Percentiles rank a stretch among this genome's conserved stretches.
Conservation (phyloP, 768 basidiomycete genomes). For the Obba rivulosa region DNA sequence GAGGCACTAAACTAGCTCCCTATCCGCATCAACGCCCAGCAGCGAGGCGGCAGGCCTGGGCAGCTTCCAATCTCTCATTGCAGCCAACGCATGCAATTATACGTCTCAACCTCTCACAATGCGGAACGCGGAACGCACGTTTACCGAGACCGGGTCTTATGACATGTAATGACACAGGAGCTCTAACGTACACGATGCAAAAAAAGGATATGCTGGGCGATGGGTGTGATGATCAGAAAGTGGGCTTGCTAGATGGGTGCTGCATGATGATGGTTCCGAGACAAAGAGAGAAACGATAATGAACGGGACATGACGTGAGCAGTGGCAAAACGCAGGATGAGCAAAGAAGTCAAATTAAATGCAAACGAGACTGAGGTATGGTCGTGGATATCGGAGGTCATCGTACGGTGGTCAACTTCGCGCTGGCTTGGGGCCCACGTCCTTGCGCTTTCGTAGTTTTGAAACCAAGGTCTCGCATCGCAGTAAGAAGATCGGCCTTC, state of each 20-base stretch:
- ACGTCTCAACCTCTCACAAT: too few species aligned
- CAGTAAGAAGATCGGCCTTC: slow-evolving; percentile 75
- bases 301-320: slow-evolving; percentile 14
- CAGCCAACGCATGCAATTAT: too few species aligned
- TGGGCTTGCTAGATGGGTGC: slow-evolving; percentile 8
- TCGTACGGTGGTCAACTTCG: slow-evolving; percentile 13
- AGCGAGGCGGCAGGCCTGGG: too few species aligned
- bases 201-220: slow-evolving; percentile 8
- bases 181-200: slow-evolving; percentile 25
- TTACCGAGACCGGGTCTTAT: neutral
- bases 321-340: slow-evolving; percentile 13
- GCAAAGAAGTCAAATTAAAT: slow-evolving; percentile 7
- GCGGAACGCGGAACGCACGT: too few species aligned
- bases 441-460: slow-evolving; percentile 69
- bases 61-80: too few species aligned
- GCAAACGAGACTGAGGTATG: slow-evolving; percentile 3
- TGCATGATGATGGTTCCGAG: slow-evolving; percentile 13
- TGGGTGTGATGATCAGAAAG: slow-evolving; percentile 12
- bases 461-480: slow-evolving; percentile 86
- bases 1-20: too few species aligned
- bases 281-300: slow-evolving; percentile 9
- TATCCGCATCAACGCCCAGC: too few species aligned
- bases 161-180: slow-evolving; percentile 21
- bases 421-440: slow-evolving; percentile 11
- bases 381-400: slow-evolving; percentile 12